phyloP scores from a whole-genome alignment of 192 early-diverging fungal genomes.

The Linnemannia exigua region DNA sequence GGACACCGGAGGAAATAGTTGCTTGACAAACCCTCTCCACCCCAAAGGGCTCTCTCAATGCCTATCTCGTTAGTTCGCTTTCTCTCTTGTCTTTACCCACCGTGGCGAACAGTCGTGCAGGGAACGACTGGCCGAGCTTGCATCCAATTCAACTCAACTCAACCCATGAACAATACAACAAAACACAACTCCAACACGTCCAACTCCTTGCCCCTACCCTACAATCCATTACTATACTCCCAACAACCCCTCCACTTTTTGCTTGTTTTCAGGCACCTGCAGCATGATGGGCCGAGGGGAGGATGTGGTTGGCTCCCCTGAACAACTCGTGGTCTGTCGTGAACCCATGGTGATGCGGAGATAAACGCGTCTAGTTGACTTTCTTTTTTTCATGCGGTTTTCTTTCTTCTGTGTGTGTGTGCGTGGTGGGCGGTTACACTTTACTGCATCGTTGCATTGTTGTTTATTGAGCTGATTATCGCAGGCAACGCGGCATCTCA shows the following conservation, averaged over 20 bases:
- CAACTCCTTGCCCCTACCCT: not conserved
- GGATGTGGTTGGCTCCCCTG: constrained; percentile 13
- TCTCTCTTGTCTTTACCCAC: not conserved
- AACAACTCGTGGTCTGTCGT: constrained; percentile 1
- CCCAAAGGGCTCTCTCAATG: not conserved
- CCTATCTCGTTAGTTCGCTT: not conserved
- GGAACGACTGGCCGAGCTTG: constrained; percentile 4
- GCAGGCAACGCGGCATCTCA: no score
- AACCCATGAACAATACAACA: no score
- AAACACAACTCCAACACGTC: not conserved
- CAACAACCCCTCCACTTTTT: not conserved
- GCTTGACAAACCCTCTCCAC: not conserved
- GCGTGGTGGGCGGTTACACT: not conserved
- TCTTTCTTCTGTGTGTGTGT: not conserved
- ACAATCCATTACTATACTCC: not conserved
- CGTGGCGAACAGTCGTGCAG: not conserved
- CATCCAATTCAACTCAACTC: no score
- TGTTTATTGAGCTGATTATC: not conserved
- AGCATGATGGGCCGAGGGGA: not conserved
- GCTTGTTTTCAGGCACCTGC: not conserved
- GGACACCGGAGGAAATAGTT: not conserved
- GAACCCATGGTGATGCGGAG: constrained; percentile 6
- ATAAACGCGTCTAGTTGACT: not conserved
- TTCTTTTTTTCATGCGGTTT: not conserved
- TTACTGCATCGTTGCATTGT: not conserved